Base-by-base conservation (phyloP, 768 basidiomycete species). In the Auricularia heimuer region DNA sequence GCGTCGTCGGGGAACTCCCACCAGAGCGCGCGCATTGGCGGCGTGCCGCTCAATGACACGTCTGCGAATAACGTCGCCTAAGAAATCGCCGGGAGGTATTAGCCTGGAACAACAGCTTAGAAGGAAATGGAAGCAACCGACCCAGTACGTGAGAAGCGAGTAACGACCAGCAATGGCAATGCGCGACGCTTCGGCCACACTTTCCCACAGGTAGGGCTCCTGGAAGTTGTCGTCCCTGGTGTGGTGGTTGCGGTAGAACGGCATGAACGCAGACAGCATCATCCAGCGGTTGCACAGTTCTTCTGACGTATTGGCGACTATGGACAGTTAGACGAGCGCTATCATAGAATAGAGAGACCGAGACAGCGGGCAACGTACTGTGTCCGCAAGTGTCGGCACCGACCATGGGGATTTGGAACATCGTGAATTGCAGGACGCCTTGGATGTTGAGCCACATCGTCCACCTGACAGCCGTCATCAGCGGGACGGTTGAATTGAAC, bases 391-490 rank as follows among this genome's bases (percentile, higher is more conserved):
- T 29, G 37, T 64, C 64, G 24, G 51, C 58, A 21, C 75, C 75
- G 24, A 73, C 73, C 71, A 75, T 71, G 2, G 75, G 75, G 35
- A 73, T 68, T 16, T 68, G 68, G 62, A 71, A 75, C 4, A 75
- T 65, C 12, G 64, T 51, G 70, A 75, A 75, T 61, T 74, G 73
- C 36, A 75, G 65, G 3, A 72, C 69, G 8, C 72, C 72, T 45
- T 73, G 73, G 42, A 75, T 70, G 3, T 70, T 69, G 64, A 4
- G 62, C 62, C 71, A 75, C 70, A 64, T 70, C 70, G 16, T 68
- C 67, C 70, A 89, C 84, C 34, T 88, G 75, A 76, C 87, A 84
- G 4, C 85, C 86, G 3, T 84, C 80, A 65, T 88, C 85, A 4
- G 83, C 2, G 29, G 85, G 60, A 73, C 70, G 16, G 81, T 75